Conservation (phyloP, 163 green algal species). For the Scenedesmus sp. region DNA sequence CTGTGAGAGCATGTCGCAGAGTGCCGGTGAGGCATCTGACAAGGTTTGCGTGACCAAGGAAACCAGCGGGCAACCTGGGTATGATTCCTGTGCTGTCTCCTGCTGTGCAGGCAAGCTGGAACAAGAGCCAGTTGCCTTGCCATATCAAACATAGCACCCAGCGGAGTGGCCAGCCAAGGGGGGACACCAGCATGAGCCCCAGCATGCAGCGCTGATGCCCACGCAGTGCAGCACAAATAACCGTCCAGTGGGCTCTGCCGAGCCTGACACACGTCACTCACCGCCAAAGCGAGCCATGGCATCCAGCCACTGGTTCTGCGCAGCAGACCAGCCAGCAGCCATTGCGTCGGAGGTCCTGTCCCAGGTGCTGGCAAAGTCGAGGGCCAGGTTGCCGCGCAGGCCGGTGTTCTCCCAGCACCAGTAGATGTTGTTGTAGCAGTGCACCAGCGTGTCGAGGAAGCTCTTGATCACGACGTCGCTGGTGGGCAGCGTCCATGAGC, state of each 20-base stretch:
- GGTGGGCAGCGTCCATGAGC: conserved; percentile 35
- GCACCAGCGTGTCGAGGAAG: conserved; percentile 40
- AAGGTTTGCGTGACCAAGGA: too few species aligned
- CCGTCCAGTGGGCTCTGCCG: too few species aligned
- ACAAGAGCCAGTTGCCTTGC: too few species aligned
- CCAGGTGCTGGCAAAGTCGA: conserved; percentile 42
- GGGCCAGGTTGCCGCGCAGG: conserved; percentile 27
- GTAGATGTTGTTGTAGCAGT: conserved; percentile 47
- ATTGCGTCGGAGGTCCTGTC: not conserved
- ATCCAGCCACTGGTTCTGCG: conserved; percentile 14
- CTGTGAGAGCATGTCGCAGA: not conserved
- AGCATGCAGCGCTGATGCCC: too few species aligned
- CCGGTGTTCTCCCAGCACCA: conserved; percentile 54
- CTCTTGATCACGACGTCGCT: conserved; percentile 21
- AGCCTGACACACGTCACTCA: not conserved
- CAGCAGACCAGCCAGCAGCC: conserved; percentile 10
- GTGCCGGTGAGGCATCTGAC: not conserved
- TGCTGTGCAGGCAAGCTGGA: too few species aligned
- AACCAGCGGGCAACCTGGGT: too few species aligned
- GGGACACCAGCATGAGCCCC: too few species aligned
- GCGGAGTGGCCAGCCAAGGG: too few species aligned
- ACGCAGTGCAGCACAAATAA: too few species aligned
- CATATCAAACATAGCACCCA: too few species aligned
- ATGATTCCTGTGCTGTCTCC: too few species aligned
- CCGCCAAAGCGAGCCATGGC: conserved; percentile 6